phyloP scores from a whole-genome alignment of 768 basidiomycete genomes.

The Amyloporia xantha region DNA sequence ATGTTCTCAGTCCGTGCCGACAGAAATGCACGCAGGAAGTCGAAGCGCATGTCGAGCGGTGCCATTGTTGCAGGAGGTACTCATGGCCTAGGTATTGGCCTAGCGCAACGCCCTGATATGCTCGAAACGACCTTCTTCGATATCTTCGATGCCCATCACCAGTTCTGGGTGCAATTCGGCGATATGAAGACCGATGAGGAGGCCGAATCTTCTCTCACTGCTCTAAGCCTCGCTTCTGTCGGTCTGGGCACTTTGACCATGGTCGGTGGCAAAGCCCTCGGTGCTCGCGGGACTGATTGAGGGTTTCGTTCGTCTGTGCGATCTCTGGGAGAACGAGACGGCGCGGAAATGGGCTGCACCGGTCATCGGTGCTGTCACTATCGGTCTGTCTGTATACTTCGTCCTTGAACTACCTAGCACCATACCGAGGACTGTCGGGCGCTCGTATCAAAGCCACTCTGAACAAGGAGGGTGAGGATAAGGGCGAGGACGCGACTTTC shows the following conservation, averaged over 20 bases:
- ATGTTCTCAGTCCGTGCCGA: constrained; percentile 73
- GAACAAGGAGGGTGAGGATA: constrained; percentile 38
- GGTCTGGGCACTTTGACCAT: constrained; percentile 85
- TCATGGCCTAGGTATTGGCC: constrained; percentile 76
- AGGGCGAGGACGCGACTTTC: constrained; percentile 44
- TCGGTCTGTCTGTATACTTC: constrained; percentile 75
- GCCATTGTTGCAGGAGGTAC: constrained; percentile 71
- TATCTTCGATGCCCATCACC: constrained; percentile 79
- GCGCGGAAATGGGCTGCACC: constrained; percentile 86
- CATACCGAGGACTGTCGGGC: constrained; percentile 85
- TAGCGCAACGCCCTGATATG: constrained; percentile 72
- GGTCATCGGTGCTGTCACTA: constrained; percentile 65
- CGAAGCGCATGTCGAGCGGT: constrained; percentile 30
- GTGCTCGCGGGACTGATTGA: constrained; percentile 73
- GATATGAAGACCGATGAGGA: constrained; percentile 37
- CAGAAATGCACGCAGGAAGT: constrained; percentile 29
- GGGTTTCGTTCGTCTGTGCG: constrained; percentile 64
- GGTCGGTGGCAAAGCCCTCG: constrained; percentile 78
- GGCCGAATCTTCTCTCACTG: constrained; percentile 47
- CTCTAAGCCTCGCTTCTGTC: constrained; percentile 66
- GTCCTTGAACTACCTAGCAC: constrained; percentile 82
- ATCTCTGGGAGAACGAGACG: constrained; percentile 74
- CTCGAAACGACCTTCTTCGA: constrained; percentile 77
- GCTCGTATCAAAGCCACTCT: constrained; percentile 71
- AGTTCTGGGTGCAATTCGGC: constrained; percentile 66